A percentile compares a stretch with the other conserved stretches of the same genome.
Conservation (phyloP, 2,329 filamentous ascomycete species). For the Coniochaeta pulveracea region DNA sequence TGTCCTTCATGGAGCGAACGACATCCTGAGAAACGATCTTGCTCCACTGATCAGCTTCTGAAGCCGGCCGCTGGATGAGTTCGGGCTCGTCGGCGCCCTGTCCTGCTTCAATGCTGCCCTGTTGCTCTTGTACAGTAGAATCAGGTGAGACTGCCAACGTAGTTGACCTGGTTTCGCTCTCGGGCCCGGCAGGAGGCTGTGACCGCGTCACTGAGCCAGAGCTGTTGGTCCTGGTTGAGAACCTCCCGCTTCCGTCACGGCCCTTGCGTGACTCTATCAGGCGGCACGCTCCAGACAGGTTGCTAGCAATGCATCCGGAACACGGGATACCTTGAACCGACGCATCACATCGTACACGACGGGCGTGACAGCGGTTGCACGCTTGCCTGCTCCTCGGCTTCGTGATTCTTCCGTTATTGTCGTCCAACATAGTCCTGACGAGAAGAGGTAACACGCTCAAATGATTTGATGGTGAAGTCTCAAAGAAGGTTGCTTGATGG, state of each 20-base stretch:
- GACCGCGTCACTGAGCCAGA: not conserved
- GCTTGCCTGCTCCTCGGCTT: slow-evolving; percentile 3
- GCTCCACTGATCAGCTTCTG: slow-evolving; percentile 4
- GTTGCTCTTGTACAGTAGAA: not conserved
- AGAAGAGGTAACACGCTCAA: not conserved
- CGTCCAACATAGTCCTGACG: not conserved
- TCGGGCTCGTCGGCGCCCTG: not conserved
- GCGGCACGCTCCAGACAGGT: not conserved
- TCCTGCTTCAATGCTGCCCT: not conserved
- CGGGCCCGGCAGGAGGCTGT: not conserved
- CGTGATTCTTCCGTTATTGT: not conserved
- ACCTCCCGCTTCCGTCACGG: slow-evolving; percentile 2
- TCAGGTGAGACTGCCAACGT: not conserved
- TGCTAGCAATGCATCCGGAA: slow-evolving; percentile 3
- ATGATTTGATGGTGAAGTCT: not conserved
- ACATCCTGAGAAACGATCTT: slow-evolving; percentile 3
- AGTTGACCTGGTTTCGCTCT: not conserved
- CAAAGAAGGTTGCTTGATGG: not conserved
- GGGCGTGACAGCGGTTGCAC: slow-evolving; percentile 5
- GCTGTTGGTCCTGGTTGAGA: slow-evolving; percentile 1
- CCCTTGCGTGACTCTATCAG: slow-evolving; percentile 1
- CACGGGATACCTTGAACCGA: slow-evolving; percentile 1
- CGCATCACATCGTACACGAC: slow-evolving; percentile 3
- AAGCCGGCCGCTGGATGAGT: not conserved
- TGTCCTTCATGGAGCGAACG: slow-evolving; percentile 1